Base-by-base conservation (phyloP, 306 rosid genomes). In the Aeschynomene evenia region DNA sequence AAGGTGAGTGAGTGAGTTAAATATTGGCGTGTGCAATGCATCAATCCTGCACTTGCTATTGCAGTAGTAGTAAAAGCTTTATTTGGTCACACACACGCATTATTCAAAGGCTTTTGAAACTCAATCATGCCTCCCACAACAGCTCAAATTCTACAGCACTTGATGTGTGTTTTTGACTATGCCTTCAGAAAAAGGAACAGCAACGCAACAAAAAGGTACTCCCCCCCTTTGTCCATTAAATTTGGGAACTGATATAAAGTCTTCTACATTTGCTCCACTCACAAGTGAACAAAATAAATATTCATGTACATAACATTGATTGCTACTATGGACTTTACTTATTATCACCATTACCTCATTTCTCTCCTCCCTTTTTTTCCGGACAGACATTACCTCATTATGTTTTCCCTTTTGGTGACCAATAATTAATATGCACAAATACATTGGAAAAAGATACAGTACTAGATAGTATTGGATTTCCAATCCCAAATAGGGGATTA, bases 31-130 rank as follows among this genome's bases (percentile, higher is more conserved):
- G 87, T 74, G 78, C 78, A 36, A n/a, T n/a, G n/a, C n/a, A n/a
- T n/a, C n/a, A n/a, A n/a, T 10, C 75, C 58, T 52, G 76, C 76
- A 55, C 65, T 81, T 60, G 76, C 33, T 74, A 58, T 49, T n/a
- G n/a, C n/a, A n/a, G n/a, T n/a, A n/a, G 85, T 28, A 77, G 81
- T 88, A 78, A 87, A 87, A 87, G 84, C 85, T 77, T 85, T 87
- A 70, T 75, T 79, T 78, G 86, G 82, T 82, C 78, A 71, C 36
- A 72, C 91, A 72, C 86, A 54, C 79, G 18, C 51, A 20, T 68
- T 70, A 51, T 74, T 62, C 65, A 53, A 80, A 77, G 71, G 33
- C 79, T 42, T 63, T 63, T 76, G 77, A 77, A 51, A 66, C 77
- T 76, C 89, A 70, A 80, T 81, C 84, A 82, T 72, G 79, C 65